Base-by-base conservation (phyloP, 2,329 filamentous ascomycete genomes). In the Calonectria leucothoes region DNA sequence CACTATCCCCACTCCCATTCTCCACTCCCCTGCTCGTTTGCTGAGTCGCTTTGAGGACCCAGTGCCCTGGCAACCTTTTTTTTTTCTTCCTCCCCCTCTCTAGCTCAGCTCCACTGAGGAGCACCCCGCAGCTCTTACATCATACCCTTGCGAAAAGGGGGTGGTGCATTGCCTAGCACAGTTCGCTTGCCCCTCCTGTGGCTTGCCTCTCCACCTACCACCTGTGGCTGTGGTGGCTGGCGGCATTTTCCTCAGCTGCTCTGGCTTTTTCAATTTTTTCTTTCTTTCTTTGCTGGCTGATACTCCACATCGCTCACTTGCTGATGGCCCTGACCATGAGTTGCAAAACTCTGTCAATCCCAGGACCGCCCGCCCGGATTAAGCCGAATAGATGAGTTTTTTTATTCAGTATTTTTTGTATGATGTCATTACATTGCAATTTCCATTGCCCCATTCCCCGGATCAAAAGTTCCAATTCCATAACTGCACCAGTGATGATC, bases 121-220 rank as follows among this genome's bases (percentile, higher is more conserved):
- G 42, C 33, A 71, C 69, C 64, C 69, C 69, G 64, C 69, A 64
- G 69, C 48, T 12, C 49, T 72, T 74, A 66, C 74, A 77, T 77
- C 71, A 72, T 67, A 29, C 37, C 69, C 69, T 70, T 48, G 70
- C 35, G 42, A 66, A 69, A 31, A 45, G 29, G 42, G 33, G 51
- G 52, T 31, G 29, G 25, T 27, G 23, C 11, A 35, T 55, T 15
- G 39, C 20, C 39, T 6, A 39, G 8, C 10, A 33, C 5, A 17
- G 52, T 48, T 35, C 49, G 33, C 61, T 33, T 67, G 20, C 55
- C 69, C 69, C 57, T 52, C 64, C 20, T 51, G 64, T 71, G 61
- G 67, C 67, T 74, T 45, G 35, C 42, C 55, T 20, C 20, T 23
- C 20, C 20, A n/a, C 20, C 17, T 45, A 48, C 23, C 31, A 20